phyloP scores from a whole-genome alignment of 306 rosid genomes.

The Gleditsia sinensis region DNA sequence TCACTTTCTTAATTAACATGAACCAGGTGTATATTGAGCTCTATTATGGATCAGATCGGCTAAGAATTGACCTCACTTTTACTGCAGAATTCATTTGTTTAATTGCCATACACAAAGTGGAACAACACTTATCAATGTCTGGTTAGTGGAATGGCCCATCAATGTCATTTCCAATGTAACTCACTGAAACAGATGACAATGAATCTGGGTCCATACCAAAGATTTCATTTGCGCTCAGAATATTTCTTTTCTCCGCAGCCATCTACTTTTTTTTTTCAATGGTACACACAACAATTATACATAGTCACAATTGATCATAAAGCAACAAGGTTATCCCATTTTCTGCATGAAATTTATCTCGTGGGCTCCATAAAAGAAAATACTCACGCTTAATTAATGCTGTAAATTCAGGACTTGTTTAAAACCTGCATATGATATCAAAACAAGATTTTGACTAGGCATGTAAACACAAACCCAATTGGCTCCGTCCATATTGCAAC shows the following conservation, averaged over 20 bases:
- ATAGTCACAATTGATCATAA: neutral
- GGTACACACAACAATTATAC: neutral
- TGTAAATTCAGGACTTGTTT: neutral
- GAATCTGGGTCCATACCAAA: constrained; percentile 1
- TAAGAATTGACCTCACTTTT: neutral
- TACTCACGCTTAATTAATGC: neutral
- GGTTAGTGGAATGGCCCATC: constrained; percentile 4
- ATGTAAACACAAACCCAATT: constrained; percentile 16
- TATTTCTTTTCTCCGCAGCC: neutral
- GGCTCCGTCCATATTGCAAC: neutral
- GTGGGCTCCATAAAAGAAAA: constrained; percentile 42
- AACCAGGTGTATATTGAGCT: neutral
- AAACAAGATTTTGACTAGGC: constrained; percentile 20
- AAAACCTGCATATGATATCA: neutral
- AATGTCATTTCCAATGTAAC: constrained; percentile 1
- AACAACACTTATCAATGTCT: neutral
- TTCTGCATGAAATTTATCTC: neutral
- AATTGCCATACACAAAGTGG: neutral
- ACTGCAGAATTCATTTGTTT: neutral
- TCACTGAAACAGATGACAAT: neutral
- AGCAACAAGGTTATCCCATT: constrained; percentile 13
- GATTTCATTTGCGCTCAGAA: neutral
- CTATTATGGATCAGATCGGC: neutral
- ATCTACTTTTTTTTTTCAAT: neutral
- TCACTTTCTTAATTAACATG: too few relatives aligned